These are phyloP conservation scores for Emergomyces orientalis DNA, from an alignment of 2,329 filamentous ascomycete species.

Conservation along the genomic window DNA sequence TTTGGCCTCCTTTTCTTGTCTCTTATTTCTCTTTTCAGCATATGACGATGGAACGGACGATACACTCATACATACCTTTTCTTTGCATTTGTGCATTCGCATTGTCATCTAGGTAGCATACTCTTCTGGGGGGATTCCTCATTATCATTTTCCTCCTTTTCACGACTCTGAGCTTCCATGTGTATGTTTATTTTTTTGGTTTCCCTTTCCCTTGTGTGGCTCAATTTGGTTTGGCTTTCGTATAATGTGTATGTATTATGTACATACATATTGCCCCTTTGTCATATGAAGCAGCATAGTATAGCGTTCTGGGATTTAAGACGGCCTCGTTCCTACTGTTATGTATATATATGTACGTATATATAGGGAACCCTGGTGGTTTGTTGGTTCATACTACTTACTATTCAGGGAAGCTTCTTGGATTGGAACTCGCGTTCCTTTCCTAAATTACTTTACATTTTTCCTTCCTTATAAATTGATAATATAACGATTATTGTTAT, in stretches of 20 bases:
- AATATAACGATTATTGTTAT: too few relatives aligned
- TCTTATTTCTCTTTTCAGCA: not conserved
- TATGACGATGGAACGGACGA: not conserved
- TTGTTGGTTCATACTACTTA: not conserved
- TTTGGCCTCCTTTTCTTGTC: not conserved
- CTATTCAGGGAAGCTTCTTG: not conserved
- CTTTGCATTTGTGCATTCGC: conserved; percentile 4
- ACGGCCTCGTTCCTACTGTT: not conserved
- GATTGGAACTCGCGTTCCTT: not conserved
- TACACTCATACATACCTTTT: not conserved
- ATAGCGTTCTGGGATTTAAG: not conserved
- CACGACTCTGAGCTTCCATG: not conserved
- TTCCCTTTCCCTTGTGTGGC: not conserved
- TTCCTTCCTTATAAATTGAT: too few relatives aligned
- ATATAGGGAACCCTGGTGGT: not conserved
- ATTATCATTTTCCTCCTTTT: not conserved
- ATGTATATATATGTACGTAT: not conserved
- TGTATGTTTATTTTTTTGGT: not conserved
- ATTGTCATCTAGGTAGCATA: not conserved
- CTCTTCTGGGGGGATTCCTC: not conserved
- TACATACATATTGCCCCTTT: not conserved
- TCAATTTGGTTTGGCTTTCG: not conserved
- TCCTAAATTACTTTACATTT: not conserved
- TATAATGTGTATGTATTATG: not conserved
- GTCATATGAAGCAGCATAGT: not conserved